A percentile compares a stretch with the other conserved stretches of the same genome.
Evolutionary conservation across 202 grass and related monocot species (phyloP).

Genomic region (Setaria italica): DNA sequence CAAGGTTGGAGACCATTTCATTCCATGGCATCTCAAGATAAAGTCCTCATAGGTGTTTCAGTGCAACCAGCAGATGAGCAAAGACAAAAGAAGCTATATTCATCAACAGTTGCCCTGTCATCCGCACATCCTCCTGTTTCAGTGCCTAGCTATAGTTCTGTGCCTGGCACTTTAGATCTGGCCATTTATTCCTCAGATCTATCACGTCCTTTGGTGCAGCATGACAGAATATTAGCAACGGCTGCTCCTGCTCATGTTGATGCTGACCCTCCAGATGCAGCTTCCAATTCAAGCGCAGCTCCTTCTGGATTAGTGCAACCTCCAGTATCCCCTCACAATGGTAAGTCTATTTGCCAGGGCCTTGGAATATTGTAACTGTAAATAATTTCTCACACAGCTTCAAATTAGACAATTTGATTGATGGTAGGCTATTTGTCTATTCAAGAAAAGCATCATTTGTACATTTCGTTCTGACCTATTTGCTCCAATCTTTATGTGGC

Average conservation of each 20-base stretch:
- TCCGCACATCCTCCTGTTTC: slow-evolving; percentile 47
- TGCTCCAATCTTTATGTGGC: neutral
- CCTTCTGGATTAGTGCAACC: slow-evolving; percentile 78
- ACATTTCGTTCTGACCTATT: neutral
- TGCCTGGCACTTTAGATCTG: slow-evolving; percentile 34
- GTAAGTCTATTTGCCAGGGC: slow-evolving; percentile 54
- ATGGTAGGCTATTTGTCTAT: slow-evolving; percentile 12
- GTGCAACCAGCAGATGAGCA: slow-evolving; percentile 18
- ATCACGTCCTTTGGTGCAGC: slow-evolving; percentile 42
- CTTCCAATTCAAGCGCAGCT: slow-evolving; percentile 75
- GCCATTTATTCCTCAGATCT: slow-evolving; percentile 51
- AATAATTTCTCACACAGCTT: slow-evolving; percentile 29
- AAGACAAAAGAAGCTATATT: slow-evolving; percentile 51
- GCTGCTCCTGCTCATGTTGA: slow-evolving; percentile 53
- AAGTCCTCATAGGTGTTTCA: slow-evolving; percentile 46
- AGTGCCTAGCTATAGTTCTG: slow-evolving; percentile 50
- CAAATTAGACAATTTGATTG: slow-evolving; percentile 11
- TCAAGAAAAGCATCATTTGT: neutral
- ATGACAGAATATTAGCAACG: slow-evolving; percentile 36
- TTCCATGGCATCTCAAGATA: slow-evolving; percentile 43
- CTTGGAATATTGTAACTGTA: slow-evolving; percentile 33
- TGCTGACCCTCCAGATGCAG: slow-evolving; percentile 64
- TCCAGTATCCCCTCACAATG: slow-evolving; percentile 77
- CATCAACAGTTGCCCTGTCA: slow-evolving; percentile 47
- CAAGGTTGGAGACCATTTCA: slow-evolving; percentile 59